Evolutionary conservation across 2,329 filamentous ascomycete genomes (phyloP), one percentile per base, ranked within the genome.

Genomic region (Geoglossum cookeanum): DNA sequence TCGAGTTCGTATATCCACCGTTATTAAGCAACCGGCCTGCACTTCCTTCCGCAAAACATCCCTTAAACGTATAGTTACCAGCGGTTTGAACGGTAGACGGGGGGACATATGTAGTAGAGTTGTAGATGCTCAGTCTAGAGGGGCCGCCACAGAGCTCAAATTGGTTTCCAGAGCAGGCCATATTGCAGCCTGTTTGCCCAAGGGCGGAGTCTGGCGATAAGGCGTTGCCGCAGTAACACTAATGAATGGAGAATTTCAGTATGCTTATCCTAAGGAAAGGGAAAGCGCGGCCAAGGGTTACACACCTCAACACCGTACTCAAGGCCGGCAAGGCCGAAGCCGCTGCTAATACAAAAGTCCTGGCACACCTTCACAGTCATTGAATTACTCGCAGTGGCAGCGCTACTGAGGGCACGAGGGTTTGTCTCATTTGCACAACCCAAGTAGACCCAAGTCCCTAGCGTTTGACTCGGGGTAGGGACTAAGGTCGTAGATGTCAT

Each of bases 331-430:
- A 66, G 67, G 29, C 60, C 62, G 58, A 62, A 69, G 7, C 62
- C 59, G n/a, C 32, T 17, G 5, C 51, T 35, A 8, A 55, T 51
- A 57, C 67, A 68, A 62, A 59, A 68, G 17, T 57, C 51, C 59
- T 68, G 66, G 59, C 68, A 70, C 56, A 59, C 65, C 44, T 65
- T 64, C 9, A 67, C 62, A 4, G 65, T 68, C 67, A 70, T 68
- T 32, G 60, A 60, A 22, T 55, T 61, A 11, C 48, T 60, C 7
- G 61, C 49, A 7, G 60, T 62, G 37, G 65, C 63, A 22, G 42
- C 42, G 13, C 42, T 17, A 9, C 5, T 22, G 30, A 69, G 60
- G 2, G 66, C 62, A 13, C 64, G 63, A 2, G 59, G 55, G 42
- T 57, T 59, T 4, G 62, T 67, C 55, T 68, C 67, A 58, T 69